A percentile compares a stretch with the other conserved stretches of the same genome.
Evolutionary conservation across 179 eudicot species (phyloP).

Genomic region (Sideroxylon spinosum): DNA sequence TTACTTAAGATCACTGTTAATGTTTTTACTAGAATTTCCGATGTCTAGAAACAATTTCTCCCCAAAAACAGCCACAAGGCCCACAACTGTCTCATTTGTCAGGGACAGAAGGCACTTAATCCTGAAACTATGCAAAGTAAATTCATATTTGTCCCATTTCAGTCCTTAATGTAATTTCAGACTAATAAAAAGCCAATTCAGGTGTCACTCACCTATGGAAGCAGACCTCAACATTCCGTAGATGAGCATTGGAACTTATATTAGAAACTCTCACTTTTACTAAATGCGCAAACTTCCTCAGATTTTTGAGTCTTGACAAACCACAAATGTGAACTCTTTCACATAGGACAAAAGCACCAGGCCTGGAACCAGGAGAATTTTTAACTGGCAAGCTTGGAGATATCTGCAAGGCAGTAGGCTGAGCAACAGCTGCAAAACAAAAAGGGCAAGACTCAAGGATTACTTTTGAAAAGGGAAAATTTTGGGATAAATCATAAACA

Average conservation of each 20-base stretch:
- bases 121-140: background rate
- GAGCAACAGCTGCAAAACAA: constrained; percentile 49
- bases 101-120: background rate
- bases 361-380: constrained; percentile 70
- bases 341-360: constrained; percentile 44
- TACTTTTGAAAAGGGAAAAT: background rate
- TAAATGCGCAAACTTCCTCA: constrained; percentile 55
- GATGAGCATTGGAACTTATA: constrained; percentile 39
- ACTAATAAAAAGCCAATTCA: background rate
- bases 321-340: constrained; percentile 70
- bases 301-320: constrained; percentile 57
- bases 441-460: constrained; percentile 3
- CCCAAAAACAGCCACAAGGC: background rate
- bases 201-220: constrained; percentile 71
- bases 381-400: constrained; percentile 45
- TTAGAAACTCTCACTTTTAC: constrained; percentile 57
- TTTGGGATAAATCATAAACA: no score
- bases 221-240: constrained; percentile 58
- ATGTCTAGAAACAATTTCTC: background rate
- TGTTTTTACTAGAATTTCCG: background rate
- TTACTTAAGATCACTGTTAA: background rate
- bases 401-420: constrained; percentile 36
- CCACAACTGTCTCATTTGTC: background rate
- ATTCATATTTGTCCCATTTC: background rate
- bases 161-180: background rate